These are phyloP conservation scores for Crucibulum laeve DNA, from an alignment of 768 basidiomycete genomes.

Conservation along the genomic window DNA sequence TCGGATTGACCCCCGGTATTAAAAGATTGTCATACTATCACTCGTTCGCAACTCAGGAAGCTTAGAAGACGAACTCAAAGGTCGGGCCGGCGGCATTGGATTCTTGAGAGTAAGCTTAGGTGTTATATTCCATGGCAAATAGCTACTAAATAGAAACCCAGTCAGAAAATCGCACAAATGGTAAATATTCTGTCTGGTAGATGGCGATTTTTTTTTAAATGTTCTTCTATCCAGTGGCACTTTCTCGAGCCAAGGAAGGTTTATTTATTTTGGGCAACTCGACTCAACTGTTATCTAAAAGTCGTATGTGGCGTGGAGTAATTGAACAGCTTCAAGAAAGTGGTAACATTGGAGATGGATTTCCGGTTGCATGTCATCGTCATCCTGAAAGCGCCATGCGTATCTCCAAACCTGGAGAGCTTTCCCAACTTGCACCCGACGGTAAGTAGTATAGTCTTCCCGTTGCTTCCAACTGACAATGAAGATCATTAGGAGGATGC, in stretches of 20 bases:
- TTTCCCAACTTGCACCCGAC: constrained; percentile 50
- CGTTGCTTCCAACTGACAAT: background rate
- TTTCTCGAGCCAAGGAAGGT: constrained; percentile 73
- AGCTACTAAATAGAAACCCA: constrained; percentile 14
- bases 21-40: constrained; percentile 65
- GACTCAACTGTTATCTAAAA: constrained; percentile 41
- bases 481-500: constrained; percentile 48
- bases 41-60: constrained; percentile 67
- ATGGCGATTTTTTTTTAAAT: background rate
- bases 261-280: constrained; percentile 73
- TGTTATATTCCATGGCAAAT: too few species aligned
- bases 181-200: constrained; percentile 20
- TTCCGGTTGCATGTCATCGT: constrained; percentile 55
- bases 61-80: constrained; percentile 26
- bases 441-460: constrained; percentile 27
- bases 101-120: constrained; percentile 59
- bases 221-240: constrained; percentile 41
- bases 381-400: constrained; percentile 41
- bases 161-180: constrained; percentile 56
- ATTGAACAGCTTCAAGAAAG: constrained; percentile 50
- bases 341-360: constrained; percentile 41
- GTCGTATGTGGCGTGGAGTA: constrained; percentile 54
- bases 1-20: background rate
- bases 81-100: constrained; percentile 45
- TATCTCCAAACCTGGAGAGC: constrained; percentile 46